phyloP scores from a whole-genome alignment of 2,329 filamentous ascomycete genomes.

The Pezicula rhizophila region DNA sequence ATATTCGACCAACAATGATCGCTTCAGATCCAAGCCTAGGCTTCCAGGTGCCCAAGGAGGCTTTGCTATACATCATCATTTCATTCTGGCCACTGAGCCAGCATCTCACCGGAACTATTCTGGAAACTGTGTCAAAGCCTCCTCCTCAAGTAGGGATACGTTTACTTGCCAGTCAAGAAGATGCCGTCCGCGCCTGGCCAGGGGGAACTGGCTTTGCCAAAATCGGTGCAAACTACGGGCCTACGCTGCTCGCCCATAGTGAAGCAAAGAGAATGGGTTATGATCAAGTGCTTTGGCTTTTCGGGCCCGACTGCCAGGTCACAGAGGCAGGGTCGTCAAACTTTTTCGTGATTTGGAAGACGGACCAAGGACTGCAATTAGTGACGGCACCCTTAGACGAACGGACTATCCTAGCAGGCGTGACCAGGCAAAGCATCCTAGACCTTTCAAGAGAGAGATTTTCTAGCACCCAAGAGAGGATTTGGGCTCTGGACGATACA shows the following conservation, averaged over 20 bases:
- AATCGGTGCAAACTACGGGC: slow-evolving; percentile 59
- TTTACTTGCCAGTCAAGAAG: slow-evolving; percentile 46
- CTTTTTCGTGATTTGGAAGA: slow-evolving; percentile 58
- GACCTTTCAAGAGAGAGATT: slow-evolving; percentile 44
- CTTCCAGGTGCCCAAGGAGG: slow-evolving; percentile 51
- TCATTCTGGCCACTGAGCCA: too few relatives aligned
- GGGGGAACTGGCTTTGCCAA: slow-evolving; percentile 59
- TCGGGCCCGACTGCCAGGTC: slow-evolving; percentile 47
- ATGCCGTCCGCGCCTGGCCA: slow-evolving; percentile 56
- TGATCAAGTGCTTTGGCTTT: slow-evolving; percentile 58
- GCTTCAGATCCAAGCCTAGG: slow-evolving; percentile 47
- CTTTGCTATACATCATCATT: slow-evolving; percentile 53
- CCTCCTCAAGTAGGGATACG: slow-evolving; percentile 35
- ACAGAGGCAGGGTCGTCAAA: slow-evolving; percentile 59
- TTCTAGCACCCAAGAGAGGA: too few relatives aligned
- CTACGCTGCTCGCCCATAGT: slow-evolving; percentile 48
- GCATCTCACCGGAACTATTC: too few relatives aligned
- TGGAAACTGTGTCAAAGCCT: slow-evolving; percentile 28
- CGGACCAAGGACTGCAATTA: slow-evolving; percentile 39
- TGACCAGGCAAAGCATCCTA: slow-evolving; percentile 50
- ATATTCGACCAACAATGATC: slow-evolving; percentile 54
- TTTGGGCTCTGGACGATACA: too few relatives aligned
- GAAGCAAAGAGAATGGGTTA: slow-evolving; percentile 47
- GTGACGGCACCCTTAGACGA: slow-evolving; percentile 52
- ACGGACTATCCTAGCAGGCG: slow-evolving; percentile 51